Conservation (phyloP, 2,329 filamentous ascomycete species). For the Neopestalotiopsis sp. region DNA sequence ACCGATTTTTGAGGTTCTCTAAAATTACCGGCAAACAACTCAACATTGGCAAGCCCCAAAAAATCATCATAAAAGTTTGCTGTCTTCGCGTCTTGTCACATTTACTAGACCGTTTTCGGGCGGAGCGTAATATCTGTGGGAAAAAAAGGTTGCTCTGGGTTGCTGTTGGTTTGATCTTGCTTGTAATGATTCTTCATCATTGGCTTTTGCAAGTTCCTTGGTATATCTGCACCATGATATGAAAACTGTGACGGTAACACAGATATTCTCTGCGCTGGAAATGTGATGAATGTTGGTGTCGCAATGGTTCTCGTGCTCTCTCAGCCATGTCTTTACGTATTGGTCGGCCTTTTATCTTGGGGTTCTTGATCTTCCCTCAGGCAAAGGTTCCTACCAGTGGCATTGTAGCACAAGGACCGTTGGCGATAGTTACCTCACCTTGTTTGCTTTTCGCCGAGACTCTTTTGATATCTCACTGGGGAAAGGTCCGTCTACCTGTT, state of each 20-base stretch:
- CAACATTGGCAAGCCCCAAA: not conserved
- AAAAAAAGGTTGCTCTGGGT: too few species aligned
- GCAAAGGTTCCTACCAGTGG: not conserved
- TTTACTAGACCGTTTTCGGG: not conserved
- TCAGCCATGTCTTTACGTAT: slow-evolving; percentile 11
- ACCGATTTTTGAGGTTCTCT: not conserved
- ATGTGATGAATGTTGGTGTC: not conserved
- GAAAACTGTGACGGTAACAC: not conserved
- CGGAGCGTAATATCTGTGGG: not conserved
- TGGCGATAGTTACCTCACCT: slow-evolving; percentile 12
- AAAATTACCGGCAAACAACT: not conserved
- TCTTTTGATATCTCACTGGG: not conserved
- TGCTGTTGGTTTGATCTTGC: too few species aligned
- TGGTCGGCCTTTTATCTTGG: not conserved
- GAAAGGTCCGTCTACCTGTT: not conserved
- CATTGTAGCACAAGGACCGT: slow-evolving; percentile 10
- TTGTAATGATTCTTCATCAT: too few species aligned
- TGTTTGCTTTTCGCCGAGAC: slow-evolving; percentile 19
- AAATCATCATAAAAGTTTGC: not conserved
- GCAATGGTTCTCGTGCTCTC: not conserved
- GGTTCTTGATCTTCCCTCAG: not conserved
- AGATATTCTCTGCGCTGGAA: not conserved
- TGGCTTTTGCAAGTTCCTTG: not conserved
- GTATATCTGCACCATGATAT: not conserved
- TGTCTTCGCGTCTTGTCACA: slow-evolving; percentile 1